Percentiles rank a stretch among this genome's conserved stretches.
phyloP scores from a whole-genome alignment of 2,329 filamentous ascomycete genomes.

The Colletotrichum sp. region DNA sequence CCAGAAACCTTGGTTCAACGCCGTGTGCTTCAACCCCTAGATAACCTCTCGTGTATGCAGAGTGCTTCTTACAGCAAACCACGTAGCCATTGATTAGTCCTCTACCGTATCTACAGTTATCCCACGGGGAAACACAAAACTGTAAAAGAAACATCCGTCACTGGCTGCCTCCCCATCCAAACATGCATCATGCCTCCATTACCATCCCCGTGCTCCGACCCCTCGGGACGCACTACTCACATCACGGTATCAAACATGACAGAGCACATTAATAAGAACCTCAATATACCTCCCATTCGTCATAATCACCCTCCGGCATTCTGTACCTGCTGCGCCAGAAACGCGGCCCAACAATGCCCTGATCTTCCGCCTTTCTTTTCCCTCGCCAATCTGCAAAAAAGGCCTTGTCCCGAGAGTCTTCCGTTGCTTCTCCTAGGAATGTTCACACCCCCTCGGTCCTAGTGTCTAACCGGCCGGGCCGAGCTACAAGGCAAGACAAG shows the following conservation, averaged over 20 bases:
- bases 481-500: not conserved
- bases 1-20: not conserved
- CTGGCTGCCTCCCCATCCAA: not conserved
- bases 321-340: not conserved
- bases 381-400: not conserved
- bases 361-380: not conserved
- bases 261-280: not conserved
- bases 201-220: not conserved
- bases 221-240: not conserved
- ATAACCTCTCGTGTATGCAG: not conserved
- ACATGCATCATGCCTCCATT: slow-evolving; percentile 11
- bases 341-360: not conserved
- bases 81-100: no score
- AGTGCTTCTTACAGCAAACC: no score
- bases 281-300: not conserved
- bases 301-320: not conserved
- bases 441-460: not conserved
- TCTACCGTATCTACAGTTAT: not conserved
- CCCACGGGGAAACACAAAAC: not conserved
- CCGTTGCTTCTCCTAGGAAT: not conserved
- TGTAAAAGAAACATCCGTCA: not conserved
- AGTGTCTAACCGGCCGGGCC: not conserved
- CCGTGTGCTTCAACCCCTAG: not conserved
- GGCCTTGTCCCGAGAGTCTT: not conserved
- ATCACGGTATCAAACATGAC: not conserved